Evolutionary conservation across 768 basidiomycete species (phyloP).

Genomic region (Lentinula guzmanii): DNA sequence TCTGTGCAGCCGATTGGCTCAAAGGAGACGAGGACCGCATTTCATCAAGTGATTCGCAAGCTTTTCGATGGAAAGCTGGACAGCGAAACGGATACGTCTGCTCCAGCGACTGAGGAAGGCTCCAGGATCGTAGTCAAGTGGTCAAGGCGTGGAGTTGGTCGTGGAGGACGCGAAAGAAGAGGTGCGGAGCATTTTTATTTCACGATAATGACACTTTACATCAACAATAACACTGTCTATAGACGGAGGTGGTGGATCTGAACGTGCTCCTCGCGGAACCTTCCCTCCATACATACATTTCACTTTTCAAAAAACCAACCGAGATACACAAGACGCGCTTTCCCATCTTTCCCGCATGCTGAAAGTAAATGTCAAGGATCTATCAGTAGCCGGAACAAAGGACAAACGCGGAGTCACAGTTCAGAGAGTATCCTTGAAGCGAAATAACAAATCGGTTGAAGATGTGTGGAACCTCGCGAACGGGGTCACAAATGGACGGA

Average conservation of each 20-base stretch:
- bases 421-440: conserved; percentile 79
- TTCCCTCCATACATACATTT: conserved; percentile 93
- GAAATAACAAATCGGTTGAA: conserved; percentile 72
- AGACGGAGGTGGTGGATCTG: conserved; percentile 21
- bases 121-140: conserved; percentile 77
- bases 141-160: conserved; percentile 46
- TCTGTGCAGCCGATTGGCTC: conserved; percentile 67
- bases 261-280: conserved; percentile 50
- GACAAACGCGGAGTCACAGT: conserved; percentile 97
- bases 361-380: conserved; percentile 72
- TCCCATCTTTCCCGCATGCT: conserved; percentile 71
- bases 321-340: conserved; percentile 94
- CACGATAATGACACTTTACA: background rate
- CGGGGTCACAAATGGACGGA: conserved; percentile 47
- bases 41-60: conserved; percentile 78
- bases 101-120: conserved; percentile 54
- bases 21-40: conserved; percentile 73
- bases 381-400: conserved; percentile 93
- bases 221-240: background rate
- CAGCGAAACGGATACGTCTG: conserved; percentile 63
- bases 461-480: conserved; percentile 84
- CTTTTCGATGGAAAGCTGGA: conserved; percentile 82
- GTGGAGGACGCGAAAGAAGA: conserved; percentile 41
- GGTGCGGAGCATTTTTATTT: conserved; percentile 22
- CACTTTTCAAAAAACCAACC: conserved; percentile 94